Base-by-base conservation (phyloP, 208 protist genomes). In the Trichomonas gallinae region DNA sequence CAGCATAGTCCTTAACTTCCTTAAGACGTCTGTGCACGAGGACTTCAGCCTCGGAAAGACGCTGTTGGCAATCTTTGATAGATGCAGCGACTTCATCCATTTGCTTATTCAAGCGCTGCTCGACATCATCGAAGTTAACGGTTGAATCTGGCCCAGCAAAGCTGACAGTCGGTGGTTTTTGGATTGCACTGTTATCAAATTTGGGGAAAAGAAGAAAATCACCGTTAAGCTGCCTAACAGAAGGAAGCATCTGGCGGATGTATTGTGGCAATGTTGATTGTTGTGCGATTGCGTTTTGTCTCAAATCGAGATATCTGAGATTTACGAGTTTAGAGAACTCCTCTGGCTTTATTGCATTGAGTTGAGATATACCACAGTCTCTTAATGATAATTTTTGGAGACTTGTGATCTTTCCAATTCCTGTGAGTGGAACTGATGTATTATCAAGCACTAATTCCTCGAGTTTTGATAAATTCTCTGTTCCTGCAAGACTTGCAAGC, bases 11-110 rank as follows among this genome's bases (percentile, higher is more conserved):
- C 44, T 51, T 93, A 34, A 93, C 87, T 48, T 93, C 87, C 44
- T 93, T 93, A 15, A 93, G n/a, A n/a, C 87, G 23, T 93, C 44
- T 23, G 26, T 93, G 87, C 0, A 93, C 44, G 10, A 93, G 44
- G 38, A 38, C 44, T 93, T 93, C 87, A 4, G 87, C 87, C 38
- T 93, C 87, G 21, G 87, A 93, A 51, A 93, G 40, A 34, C 87
- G 44, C 9, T 48, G 44, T 51, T 93, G 87, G n/a, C 87, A 93
- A 34, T 93, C 87, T 93, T 93, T 93, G 13, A 93, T 93, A 11
- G 87, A 93, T n/a, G 87, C 26, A 48, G 87, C 40, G 38, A 93
- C 87, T 51, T 93, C 87, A 93, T 93, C 87, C 87, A 93, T 93
- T 51, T 93, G 87, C 44, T 93, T 93, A 34, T 93, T 93, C 31